Base-by-base conservation (phyloP, 2,329 filamentous ascomycete genomes). In the Aaosphaeria pasadenensis region DNA sequence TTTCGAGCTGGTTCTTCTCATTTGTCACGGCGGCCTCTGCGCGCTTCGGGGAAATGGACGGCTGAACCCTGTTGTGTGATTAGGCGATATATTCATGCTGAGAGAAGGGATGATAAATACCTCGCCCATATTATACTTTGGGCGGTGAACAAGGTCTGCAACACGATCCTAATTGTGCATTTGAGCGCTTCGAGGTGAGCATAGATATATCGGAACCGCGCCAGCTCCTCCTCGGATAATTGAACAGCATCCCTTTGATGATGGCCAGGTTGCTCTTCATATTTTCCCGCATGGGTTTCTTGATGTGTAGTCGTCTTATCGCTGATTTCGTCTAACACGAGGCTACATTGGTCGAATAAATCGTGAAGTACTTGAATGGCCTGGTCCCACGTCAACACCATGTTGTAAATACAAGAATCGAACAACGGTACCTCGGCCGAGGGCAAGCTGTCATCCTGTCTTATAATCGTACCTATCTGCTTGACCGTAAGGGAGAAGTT, bases 81-180 rank as follows among this genome's bases (percentile, higher is more conserved):
- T 46, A 48, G 48, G 9, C 40, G 43, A 3, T 7, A 11, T 39
- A 30, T 17, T 39, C 4, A 32, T 7, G 9, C 4, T 40, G 11
- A n/a, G n/a, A 32, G 29, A 11, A 9, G 7, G 11, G 7, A n/a
- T 6, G 7, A 30, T 31, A 46, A 65, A 56, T 59, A 71, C 70
- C 59, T 67, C 38, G 69, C 62, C 66, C 67, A 71, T 45, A 64
- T 64, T 17, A 70, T 65, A 33, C 64, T 65, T 47, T 71, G 67
- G 9, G 65, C 69, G 28, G 68, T 66, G 42, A 71, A 63, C 11
- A 72, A 49, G 7, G 66, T 65, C 39, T 73, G 70, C 5, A 69
- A 51, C 46, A 72, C 57, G n/a, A 71, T 68, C 24, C 66, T 63
- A 4, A 71, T 45, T 7, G 69, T 72, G 17, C 63, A 55, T 29